Evolutionary conservation across 805 yeast genomes (phyloP).

Genomic region (Zygosaccharomyces rouxii): DNA sequence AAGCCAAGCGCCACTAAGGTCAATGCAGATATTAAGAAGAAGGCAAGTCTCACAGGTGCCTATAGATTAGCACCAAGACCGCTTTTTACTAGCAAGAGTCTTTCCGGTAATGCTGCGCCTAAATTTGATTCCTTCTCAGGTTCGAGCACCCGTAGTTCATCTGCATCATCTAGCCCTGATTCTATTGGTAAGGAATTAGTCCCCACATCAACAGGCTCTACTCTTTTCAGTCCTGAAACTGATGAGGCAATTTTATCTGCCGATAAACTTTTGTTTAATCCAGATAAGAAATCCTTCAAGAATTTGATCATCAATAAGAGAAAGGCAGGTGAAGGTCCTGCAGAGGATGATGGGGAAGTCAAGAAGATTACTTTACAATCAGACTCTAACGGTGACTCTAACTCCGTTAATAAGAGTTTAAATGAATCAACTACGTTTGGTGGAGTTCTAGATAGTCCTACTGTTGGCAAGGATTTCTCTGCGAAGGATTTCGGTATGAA

Average conservation of each 20-base stretch:
- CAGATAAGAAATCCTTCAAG: constrained; percentile 31
- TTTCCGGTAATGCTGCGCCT: constrained; percentile 2
- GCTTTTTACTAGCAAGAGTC: constrained; percentile 36
- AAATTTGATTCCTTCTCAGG: constrained; percentile 4
- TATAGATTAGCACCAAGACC: constrained; percentile 65
- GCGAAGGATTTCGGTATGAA: constrained; percentile 7
- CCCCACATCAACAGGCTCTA: constrained; percentile 9
- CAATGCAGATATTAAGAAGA: constrained; percentile 47
- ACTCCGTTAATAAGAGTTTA: constrained; percentile 1
- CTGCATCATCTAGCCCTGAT: constrained; percentile 13
- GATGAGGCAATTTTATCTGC: constrained; percentile 27
- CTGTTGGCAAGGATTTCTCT: constrained; percentile 10
- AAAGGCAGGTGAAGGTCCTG: constrained; percentile 11
- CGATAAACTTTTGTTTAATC: constrained; percentile 24
- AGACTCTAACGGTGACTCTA: constrained; percentile 10
- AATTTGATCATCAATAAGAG: constrained; percentile 26
- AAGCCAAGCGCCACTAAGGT: constrained; percentile 48
- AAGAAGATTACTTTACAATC: constrained; percentile 17
- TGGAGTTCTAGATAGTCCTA: constrained; percentile 13
- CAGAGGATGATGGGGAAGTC: constrained; percentile 13
- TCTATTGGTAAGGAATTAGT: constrained; percentile 18
- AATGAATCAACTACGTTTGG: constrained; percentile 13
- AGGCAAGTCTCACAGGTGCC: constrained; percentile 54
- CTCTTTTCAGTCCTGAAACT: constrained; percentile 12
- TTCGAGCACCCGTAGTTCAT: constrained; percentile 6